Conservation (phyloP, 345 rosid species). For the Nasturtium officinale region DNA sequence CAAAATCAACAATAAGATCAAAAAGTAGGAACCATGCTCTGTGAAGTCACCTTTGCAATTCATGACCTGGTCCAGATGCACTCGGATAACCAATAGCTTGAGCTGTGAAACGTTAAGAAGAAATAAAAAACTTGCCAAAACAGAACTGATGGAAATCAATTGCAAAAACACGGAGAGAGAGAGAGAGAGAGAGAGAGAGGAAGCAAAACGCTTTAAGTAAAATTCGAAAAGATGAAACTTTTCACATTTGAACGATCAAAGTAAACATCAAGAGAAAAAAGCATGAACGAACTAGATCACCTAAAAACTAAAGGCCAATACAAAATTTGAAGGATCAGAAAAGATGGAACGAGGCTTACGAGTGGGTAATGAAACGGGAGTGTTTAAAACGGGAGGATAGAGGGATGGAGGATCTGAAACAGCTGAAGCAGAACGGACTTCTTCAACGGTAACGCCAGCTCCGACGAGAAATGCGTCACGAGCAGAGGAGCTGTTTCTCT, state of each 20-base stretch:
- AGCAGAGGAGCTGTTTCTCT: slow-evolving; percentile 63
- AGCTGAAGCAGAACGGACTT: slow-evolving; percentile 88
- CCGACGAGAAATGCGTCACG: slow-evolving; percentile 70
- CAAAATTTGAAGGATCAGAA: slow-evolving; percentile 1
- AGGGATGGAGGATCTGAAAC: slow-evolving; percentile 70
- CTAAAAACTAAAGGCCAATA: neutral
- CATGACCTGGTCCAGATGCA: slow-evolving; percentile 59
- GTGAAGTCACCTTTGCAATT: slow-evolving; percentile 52
- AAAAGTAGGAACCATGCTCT: neutral
- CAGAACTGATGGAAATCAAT: neutral
- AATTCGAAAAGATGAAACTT: neutral
- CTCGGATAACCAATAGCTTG: slow-evolving; percentile 62
- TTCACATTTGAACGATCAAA: neutral
- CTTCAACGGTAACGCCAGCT: slow-evolving; percentile 79
- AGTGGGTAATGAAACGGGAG: slow-evolving; percentile 64
- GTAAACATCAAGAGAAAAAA: neutral
- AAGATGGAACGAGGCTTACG: slow-evolving; percentile 44
- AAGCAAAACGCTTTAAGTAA: neutral
- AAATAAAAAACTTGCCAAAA: slow-evolving; percentile 19
- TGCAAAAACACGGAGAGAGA: neutral
- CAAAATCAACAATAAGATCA: neutral
- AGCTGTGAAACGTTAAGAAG: slow-evolving; percentile 50
- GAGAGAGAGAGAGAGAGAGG: neutral
- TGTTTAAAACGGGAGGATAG: slow-evolving; percentile 67
- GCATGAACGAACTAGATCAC: neutral